Percentiles rank a stretch among this genome's conserved stretches.
phyloP scores from a whole-genome alignment of 345 rosid species.

The Salix koriyanagi region DNA sequence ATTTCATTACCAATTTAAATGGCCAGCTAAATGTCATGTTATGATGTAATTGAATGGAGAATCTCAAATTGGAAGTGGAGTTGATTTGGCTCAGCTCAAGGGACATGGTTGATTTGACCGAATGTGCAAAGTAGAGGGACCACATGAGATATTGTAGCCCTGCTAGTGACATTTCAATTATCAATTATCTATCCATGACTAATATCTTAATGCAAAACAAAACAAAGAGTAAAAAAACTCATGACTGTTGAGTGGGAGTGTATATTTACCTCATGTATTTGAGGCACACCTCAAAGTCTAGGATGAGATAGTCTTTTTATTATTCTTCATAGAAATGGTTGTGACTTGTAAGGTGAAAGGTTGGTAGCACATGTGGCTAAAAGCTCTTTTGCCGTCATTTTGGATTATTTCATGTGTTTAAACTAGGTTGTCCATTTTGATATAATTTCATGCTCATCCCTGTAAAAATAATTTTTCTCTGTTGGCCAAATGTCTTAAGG shows the following conservation, averaged over 20 bases:
- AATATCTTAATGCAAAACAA: not conserved
- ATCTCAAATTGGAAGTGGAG: not conserved
- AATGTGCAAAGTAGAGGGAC: not conserved
- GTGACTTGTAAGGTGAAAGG: not conserved
- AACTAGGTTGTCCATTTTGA: not conserved
- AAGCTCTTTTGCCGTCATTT: not conserved
- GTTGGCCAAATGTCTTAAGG: constrained; percentile 23
- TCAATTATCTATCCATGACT: not conserved
- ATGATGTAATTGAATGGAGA: not conserved
- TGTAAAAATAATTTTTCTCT: constrained; percentile 12
- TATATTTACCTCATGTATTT: not conserved
- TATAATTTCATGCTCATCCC: not conserved
- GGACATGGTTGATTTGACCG: not conserved
- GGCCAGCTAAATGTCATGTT: not conserved
- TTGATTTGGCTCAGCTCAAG: not conserved
- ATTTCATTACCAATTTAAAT: not conserved
- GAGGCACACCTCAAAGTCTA: not conserved
- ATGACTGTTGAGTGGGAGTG: not conserved
- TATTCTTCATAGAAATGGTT: not conserved
- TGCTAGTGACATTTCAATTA: not conserved
- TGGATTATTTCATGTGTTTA: not conserved
- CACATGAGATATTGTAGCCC: not conserved
- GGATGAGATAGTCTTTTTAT: not conserved
- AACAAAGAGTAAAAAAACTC: not conserved
- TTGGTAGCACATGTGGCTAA: not conserved